Base-by-base conservation (phyloP, 1,284 basidiomycete genomes). In the Ganoderma sinense region DNA sequence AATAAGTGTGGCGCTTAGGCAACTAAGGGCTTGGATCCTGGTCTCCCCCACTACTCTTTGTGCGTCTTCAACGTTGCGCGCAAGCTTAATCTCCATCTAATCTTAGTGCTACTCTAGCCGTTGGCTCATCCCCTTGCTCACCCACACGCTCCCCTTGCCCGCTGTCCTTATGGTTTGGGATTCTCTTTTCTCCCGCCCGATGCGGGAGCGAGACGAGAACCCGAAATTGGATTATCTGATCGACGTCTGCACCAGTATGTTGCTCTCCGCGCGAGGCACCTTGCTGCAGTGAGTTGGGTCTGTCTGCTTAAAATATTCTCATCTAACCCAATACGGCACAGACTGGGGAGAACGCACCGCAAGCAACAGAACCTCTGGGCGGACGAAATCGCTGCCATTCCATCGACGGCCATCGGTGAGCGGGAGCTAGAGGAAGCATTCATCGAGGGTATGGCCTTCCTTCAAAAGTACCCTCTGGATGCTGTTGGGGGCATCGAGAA, bases 41-140 rank as follows among this genome's bases (percentile, higher is more conserved):
- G 84, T 33, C 81, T 92, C 53, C 93, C 93, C 1, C 92, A 94
- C 80, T 94, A 93, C 78, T 94, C 93, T 64, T 92, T 91, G 92
- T 94, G 79, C 72, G 92, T 69, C 18, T 39, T n/a, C 36, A 13
- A 16, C 40, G 82, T 8, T 45, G n/a, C 79, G 11, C 39, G 23
- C 23, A 33, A 51, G 10, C 59, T 39, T 10, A 43, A 62, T 58
- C 68, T 13, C 40, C 59, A 65, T 61, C 67, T 43, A 41, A 60
- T 51, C 70, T 78, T 45, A 74, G 7, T 36, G 40, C 51, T 8
- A 48, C 36, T 71, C 29, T 68, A 94, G 93, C 79, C 90, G 89
- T 59, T 94, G 93, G 93, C 82, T 94, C 13, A 87, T 91, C n/a
- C 87, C 92, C 13, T 75, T 94, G 10, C 80, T 94, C 29, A 87